Evolutionary conservation across 768 basidiomycete genomes (phyloP).

Genomic region (Suillus discolor): DNA sequence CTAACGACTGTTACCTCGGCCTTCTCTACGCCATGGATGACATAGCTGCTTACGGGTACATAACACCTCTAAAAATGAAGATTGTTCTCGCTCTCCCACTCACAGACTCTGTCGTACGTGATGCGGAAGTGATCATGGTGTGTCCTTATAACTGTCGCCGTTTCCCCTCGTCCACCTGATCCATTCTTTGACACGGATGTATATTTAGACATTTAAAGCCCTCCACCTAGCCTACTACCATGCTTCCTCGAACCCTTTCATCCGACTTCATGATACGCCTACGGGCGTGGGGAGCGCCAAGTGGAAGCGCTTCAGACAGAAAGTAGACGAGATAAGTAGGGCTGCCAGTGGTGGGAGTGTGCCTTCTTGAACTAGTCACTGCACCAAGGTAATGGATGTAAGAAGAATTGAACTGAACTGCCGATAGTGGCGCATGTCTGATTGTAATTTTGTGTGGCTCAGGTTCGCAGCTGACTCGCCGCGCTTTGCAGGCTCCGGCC

Average conservation of each 20-base stretch:
- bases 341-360: constrained; percentile 49
- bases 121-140: constrained; percentile 77
- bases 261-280: constrained; percentile 57
- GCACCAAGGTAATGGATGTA: constrained; percentile 20
- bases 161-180: background rate
- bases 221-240: constrained; percentile 87
- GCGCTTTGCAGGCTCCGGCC: constrained; percentile 31
- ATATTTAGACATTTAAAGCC: constrained; percentile 78
- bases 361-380: constrained; percentile 20
- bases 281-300: constrained; percentile 63
- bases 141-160: constrained; percentile 25
- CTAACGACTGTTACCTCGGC: constrained; percentile 80
- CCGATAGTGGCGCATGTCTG: background rate
- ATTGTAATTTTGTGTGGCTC: constrained; percentile 6
- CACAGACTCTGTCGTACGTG: constrained; percentile 79
- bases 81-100: constrained; percentile 81
- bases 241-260: constrained; percentile 85
- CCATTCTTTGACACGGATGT: background rate
- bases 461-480: constrained; percentile 27
- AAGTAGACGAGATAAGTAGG: constrained; percentile 75
- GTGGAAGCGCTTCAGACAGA: constrained; percentile 70
- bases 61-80: constrained; percentile 86
- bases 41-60: constrained; percentile 89
- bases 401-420: background rate
- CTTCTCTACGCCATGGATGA: constrained; percentile 91